Conservation (phyloP, 2,329 filamentous ascomycete genomes). For the Cryphonectria radicalis region DNA sequence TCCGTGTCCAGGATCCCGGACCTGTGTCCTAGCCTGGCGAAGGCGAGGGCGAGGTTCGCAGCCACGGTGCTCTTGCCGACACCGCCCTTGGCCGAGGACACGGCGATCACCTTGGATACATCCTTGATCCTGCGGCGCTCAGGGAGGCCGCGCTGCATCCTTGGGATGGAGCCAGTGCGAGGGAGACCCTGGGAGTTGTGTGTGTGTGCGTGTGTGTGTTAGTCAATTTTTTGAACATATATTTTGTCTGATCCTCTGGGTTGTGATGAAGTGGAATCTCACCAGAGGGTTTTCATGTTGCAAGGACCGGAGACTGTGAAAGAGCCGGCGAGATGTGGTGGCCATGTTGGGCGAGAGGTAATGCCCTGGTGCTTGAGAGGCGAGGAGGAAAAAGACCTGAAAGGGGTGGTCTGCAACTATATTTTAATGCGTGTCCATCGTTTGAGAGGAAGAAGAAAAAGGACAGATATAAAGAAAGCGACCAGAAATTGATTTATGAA, state of each 20-base stretch:
- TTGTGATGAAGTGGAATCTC: constrained; percentile 34
- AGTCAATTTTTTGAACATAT: neutral
- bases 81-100: constrained; percentile 96
- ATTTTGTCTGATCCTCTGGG: too few species aligned
- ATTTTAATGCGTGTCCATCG: neutral
- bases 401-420: neutral
- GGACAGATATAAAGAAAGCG: neutral
- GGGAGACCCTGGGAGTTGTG: constrained; percentile 72
- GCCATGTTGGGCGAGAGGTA: constrained; percentile 22
- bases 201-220: neutral
- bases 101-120: constrained; percentile 91
- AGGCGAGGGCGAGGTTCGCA: constrained; percentile 84
- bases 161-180: constrained; percentile 72
- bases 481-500: neutral
- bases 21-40: constrained; percentile 79
- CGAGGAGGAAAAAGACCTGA: neutral
- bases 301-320: constrained; percentile 59
- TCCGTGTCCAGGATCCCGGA: constrained; percentile 92
- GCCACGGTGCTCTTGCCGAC: constrained; percentile 96
- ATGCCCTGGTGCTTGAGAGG: neutral
- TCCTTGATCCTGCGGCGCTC: constrained; percentile 79
- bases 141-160: constrained; percentile 80
- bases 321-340: constrained; percentile 34
- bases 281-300: constrained; percentile 90
- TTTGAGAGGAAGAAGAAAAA: neutral